Percentiles rank a stretch among this genome's conserved stretches.
These are phyloP conservation scores for Fraxinus nigra DNA, from an alignment of 305 asterid species.

Conservation along the genomic window DNA sequence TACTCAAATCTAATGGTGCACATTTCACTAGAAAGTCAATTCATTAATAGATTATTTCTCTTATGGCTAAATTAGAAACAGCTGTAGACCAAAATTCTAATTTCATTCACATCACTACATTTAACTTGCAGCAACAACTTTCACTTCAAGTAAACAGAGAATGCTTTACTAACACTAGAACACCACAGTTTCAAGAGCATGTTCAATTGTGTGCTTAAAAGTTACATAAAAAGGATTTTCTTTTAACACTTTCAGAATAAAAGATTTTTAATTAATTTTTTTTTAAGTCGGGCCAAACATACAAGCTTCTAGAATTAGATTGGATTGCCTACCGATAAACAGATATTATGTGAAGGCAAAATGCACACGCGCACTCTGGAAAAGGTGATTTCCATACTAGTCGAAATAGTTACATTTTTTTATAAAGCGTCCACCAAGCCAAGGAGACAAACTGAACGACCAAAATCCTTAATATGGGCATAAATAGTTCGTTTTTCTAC, in stretches of 20 bases:
- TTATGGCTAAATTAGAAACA: no score
- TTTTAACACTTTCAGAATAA: background rate
- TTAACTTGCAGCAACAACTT: no score
- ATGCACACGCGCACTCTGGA: background rate
- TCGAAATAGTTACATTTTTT: background rate
- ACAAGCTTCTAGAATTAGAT: background rate
- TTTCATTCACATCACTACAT: no score
- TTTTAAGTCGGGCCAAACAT: background rate
- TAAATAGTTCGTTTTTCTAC: constrained; percentile 16
- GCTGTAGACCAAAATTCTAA: no score
- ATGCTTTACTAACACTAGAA: background rate
- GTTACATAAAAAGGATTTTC: background rate
- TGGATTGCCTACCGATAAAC: no score
- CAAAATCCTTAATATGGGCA: constrained; percentile 9
- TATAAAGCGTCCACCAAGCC: constrained; percentile 3
- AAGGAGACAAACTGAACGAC: constrained; percentile 12
- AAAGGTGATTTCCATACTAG: background rate
- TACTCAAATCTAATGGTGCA: no score
- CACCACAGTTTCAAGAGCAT: background rate
- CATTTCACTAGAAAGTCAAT: no score
- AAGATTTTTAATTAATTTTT: no score
- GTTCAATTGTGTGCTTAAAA: background rate
- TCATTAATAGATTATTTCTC: no score
- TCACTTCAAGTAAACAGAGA: no score
- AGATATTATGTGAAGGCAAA: background rate